These are phyloP conservation scores for Protoeuglena noctilucae DNA, from an alignment of 139 green algal species.

Conservation along the genomic window DNA sequence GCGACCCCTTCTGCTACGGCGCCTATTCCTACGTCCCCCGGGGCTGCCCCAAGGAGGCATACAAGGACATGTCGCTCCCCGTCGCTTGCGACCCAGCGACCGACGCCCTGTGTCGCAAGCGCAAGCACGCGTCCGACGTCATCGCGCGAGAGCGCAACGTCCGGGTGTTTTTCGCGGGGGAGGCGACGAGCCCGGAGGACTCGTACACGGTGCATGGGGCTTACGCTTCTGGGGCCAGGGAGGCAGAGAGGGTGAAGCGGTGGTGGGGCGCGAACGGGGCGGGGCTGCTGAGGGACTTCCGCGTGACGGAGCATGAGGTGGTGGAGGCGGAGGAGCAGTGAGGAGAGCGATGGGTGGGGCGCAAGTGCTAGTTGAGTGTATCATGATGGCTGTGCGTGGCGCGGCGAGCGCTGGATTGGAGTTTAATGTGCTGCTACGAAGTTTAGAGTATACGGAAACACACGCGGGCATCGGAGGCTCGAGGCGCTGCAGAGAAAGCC, in stretches of 20 bases:
- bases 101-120: not conserved
- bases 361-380: too few relatives aligned
- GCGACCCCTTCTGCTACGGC: slow-evolving; percentile 12
- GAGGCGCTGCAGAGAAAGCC: too few relatives aligned
- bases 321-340: too few relatives aligned
- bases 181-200: slow-evolving; percentile 11
- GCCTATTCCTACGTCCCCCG: slow-evolving; percentile 14
- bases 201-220: slow-evolving; percentile 19
- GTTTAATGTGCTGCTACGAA: too few relatives aligned
- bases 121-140: too few relatives aligned
- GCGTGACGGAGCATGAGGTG: too few relatives aligned
- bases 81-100: not conserved
- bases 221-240: slow-evolving; percentile 1
- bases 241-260: slow-evolving; percentile 9
- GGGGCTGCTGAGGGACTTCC: not conserved
- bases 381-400: too few relatives aligned
- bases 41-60: slow-evolving; percentile 3
- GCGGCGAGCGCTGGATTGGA: too few relatives aligned
- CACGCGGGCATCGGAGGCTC: too few relatives aligned
- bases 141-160: too few relatives aligned
- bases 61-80: slow-evolving; percentile 8
- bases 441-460: too few relatives aligned
- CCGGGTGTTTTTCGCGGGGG: slow-evolving; percentile 21
- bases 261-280: slow-evolving; percentile 6
- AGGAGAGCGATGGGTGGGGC: too few relatives aligned